Conservation (phyloP, 768 basidiomycete species). For the Gymnopilus junonius region DNA sequence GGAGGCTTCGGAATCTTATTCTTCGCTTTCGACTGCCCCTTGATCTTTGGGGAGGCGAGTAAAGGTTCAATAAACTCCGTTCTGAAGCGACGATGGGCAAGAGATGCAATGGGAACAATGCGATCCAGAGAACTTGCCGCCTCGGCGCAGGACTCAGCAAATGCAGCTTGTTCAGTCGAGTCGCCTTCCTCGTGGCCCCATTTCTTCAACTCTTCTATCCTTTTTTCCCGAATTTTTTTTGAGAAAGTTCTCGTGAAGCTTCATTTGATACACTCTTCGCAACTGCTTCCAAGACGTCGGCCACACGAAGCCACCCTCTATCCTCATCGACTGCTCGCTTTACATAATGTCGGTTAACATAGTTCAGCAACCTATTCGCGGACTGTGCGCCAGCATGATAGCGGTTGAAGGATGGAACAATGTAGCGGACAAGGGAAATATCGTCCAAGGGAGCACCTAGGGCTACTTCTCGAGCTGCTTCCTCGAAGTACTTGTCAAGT, state of each 20-base stretch:
- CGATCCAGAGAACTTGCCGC: slow-evolving; percentile 73
- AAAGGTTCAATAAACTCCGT: slow-evolving; percentile 74
- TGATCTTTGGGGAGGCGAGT: slow-evolving; percentile 67
- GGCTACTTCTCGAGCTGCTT: slow-evolving; percentile 61
- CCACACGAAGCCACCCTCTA: slow-evolving; percentile 74
- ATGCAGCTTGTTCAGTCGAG: slow-evolving; percentile 47
- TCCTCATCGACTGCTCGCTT: slow-evolving; percentile 80
- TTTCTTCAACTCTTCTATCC: slow-evolving; percentile 64
- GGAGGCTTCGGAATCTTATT: slow-evolving; percentile 50
- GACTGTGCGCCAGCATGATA: slow-evolving; percentile 70
- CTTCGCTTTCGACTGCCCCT: slow-evolving; percentile 55
- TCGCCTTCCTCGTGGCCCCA: slow-evolving; percentile 70
- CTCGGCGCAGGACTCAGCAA: slow-evolving; percentile 74
- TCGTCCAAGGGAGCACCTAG: slow-evolving; percentile 72
- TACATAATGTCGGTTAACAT: slow-evolving; percentile 79
- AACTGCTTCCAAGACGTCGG: slow-evolving; percentile 65
- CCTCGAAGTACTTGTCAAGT: slow-evolving; percentile 72
- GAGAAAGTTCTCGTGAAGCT: slow-evolving; percentile 64
- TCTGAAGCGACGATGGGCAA: slow-evolving; percentile 75
- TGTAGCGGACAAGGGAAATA: slow-evolving; percentile 66
- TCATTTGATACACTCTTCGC: slow-evolving; percentile 53
- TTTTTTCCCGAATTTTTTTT: slow-evolving; percentile 59
- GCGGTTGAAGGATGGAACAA: slow-evolving; percentile 72
- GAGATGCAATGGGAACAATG: slow-evolving; percentile 62
- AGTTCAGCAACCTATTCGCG: slow-evolving; percentile 75